phyloP scores from a whole-genome alignment of 371 early-diverging fungal species.

The Mucor saturninus region DNA sequence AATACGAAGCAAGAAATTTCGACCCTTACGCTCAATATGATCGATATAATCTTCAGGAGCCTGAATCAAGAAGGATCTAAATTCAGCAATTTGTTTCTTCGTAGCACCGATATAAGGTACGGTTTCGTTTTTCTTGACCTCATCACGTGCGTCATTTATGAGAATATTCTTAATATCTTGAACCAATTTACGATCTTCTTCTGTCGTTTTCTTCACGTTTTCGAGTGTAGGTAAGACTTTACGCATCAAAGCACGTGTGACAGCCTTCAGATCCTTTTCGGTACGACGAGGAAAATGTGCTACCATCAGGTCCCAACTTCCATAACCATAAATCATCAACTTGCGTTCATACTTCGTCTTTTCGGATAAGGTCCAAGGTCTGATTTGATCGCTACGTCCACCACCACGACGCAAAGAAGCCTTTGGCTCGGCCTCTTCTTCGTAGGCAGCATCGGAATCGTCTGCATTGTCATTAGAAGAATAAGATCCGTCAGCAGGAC shows the following conservation, averaged over 20 bases:
- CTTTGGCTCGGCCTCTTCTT: constrained; percentile 34
- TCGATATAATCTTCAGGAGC: constrained; percentile 74
- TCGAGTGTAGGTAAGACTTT: constrained; percentile 30
- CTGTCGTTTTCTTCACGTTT: constrained; percentile 17
- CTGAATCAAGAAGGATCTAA: constrained; percentile 66
- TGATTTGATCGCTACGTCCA: constrained; percentile 22
- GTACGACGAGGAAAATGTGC: constrained; percentile 58
- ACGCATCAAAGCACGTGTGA: constrained; percentile 44
- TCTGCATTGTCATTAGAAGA: constrained; percentile 50
- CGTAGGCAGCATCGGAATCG: constrained; percentile 54
- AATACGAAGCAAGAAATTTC: constrained; percentile 74
- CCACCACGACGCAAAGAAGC: no score
- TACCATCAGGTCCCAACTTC: constrained; percentile 73
- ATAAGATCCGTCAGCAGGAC: constrained; percentile 41
- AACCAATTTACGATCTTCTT: constrained; percentile 44
- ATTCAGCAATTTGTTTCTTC: constrained; percentile 63
- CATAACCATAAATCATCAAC: constrained; percentile 81
- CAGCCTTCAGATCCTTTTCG: constrained; percentile 62
- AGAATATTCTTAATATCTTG: constrained; percentile 42
- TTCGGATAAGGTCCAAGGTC: constrained; percentile 78
- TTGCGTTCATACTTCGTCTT: constrained; percentile 73
- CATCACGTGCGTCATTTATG: constrained; percentile 39
- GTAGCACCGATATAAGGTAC: constrained; percentile 66
- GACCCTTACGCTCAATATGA: constrained; percentile 67
- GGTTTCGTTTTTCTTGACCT: constrained; percentile 34